These are phyloP conservation scores for Cardamine occulta DNA, from an alignment of 345 rosid genomes.

Conservation along the genomic window DNA sequence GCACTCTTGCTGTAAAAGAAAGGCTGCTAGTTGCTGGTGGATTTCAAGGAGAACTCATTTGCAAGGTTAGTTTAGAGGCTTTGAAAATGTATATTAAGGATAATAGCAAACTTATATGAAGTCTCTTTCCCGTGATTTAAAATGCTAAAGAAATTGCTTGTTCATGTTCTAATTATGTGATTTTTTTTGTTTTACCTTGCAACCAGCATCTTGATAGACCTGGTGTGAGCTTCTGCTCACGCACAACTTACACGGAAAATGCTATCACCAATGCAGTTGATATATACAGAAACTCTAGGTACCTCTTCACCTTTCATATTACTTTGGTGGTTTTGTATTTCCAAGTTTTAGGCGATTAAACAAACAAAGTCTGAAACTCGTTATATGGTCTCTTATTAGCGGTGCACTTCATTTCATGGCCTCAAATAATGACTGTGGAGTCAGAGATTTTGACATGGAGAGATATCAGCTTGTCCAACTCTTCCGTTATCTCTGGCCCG, in stretches of 20 bases:
- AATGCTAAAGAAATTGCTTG: background rate
- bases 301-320: constrained; percentile 28
- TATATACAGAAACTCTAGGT: constrained; percentile 74
- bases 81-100: constrained; percentile 6
- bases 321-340: background rate
- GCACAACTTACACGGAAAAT: constrained; percentile 87
- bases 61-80: constrained; percentile 55
- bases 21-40: constrained; percentile 79
- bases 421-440: constrained; percentile 82
- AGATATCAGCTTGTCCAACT: constrained; percentile 64
- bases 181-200: constrained; percentile 6
- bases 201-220: constrained; percentile 80
- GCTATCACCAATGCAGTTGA: constrained; percentile 94
- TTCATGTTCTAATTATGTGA: constrained; percentile 3
- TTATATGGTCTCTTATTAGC: constrained; percentile 42
- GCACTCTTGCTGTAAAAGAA: constrained; percentile 78
- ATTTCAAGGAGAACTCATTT: constrained; percentile 81
- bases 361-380: constrained; percentile 16
- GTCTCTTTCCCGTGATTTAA: background rate
- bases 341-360: background rate
- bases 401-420: constrained; percentile 79
- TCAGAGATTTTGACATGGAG: constrained; percentile 84
- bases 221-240: constrained; percentile 84
- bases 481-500: constrained; percentile 74
- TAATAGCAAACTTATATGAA: background rate